Percentiles rank a stretch among this genome's conserved stretches.
Evolutionary conservation across 2,329 filamentous ascomycete genomes (phyloP).

Genomic region (Xylaria sp.): DNA sequence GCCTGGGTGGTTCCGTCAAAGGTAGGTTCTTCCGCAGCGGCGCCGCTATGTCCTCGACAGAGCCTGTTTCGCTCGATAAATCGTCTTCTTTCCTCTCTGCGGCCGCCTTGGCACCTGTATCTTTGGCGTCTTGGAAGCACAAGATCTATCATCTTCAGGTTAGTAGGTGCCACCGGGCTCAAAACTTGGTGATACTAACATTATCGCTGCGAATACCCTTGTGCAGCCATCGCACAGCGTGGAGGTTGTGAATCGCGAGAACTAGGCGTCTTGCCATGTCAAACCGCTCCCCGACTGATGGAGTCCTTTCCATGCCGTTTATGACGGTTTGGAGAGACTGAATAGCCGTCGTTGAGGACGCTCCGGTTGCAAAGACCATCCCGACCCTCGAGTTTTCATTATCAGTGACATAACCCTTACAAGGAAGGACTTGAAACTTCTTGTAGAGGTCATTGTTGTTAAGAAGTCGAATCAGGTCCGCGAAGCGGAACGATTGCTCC

Average conservation of each 20-base stretch:
- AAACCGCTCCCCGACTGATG: slow-evolving; percentile 21
- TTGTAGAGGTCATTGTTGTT: slow-evolving; percentile 7
- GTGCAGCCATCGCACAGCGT: slow-evolving; percentile 19
- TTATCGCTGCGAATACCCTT: slow-evolving; percentile 23
- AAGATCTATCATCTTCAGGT: slow-evolving; percentile 1
- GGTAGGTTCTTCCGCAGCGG: background rate
- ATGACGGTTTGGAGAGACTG: background rate
- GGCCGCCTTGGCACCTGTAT: background rate
- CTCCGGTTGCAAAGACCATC: slow-evolving; percentile 2
- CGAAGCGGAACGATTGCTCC: slow-evolving; percentile 1
- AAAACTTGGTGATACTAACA: background rate
- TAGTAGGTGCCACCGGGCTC: background rate
- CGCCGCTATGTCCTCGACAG: background rate
- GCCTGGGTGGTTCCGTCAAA: slow-evolving; percentile 2
- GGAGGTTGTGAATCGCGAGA: slow-evolving; percentile 15
- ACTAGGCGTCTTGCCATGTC: slow-evolving; percentile 6
- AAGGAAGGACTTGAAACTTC: slow-evolving; percentile 10
- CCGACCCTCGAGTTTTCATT: slow-evolving; percentile 9
- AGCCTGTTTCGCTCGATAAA: background rate
- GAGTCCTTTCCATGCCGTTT: background rate
- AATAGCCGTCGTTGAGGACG: background rate
- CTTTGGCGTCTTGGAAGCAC: background rate
- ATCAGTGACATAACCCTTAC: slow-evolving; percentile 8
- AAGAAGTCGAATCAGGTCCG: slow-evolving; percentile 4
- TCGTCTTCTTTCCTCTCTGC: background rate